Base-by-base conservation (phyloP, 345 rosid species). In the Xanthoceras sorbifolium region DNA sequence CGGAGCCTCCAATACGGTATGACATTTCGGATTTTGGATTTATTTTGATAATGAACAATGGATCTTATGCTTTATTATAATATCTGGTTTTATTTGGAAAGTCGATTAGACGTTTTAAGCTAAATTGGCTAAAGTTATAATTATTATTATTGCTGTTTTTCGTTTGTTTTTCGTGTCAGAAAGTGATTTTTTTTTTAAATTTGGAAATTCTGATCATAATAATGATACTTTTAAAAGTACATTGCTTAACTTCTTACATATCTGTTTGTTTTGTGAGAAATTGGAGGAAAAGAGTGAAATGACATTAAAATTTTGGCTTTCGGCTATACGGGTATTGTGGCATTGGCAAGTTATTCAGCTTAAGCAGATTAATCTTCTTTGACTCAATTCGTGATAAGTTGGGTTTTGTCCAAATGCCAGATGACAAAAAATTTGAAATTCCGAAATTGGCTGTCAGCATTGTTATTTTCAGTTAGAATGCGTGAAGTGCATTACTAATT, bases 1-100 rank as follows among this genome's bases (percentile, higher is more conserved):
- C 29, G 87, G 89, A 66, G 79, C 87, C 70, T 82, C 97, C 15
- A 93, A 91, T 84, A 86, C 94, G 98, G 98, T 94, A 85, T 74
- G 63, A 50, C 34, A 20, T 64, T 74, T 32, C 67, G 29, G 9
- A 36, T 71, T 48, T 74, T 70, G 34, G 67, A 42, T 42, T 72
- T 68, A 6, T 18, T 63, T 46, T 67, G 64, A 54, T 25, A 36
- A n/a, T 72, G 77, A 42, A 42, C 46, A 50, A 44, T 48, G 23
- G 63, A 74, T 74, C 77, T 64, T 63, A 29, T 73, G 60, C 20
- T 44, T 26, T 25, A 73, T 46, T n/a, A 6, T 72, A 34, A 8
- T 36, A 7, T 23, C 31, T 23, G 46, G 54, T 40, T 11, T 40
- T 46, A 44, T 54, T 40, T 44, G 57, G 72, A 38, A 42, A 42